Percentiles rank a stretch among this genome's conserved stretches.
phyloP scores from a whole-genome alignment of 164 flowering plant species.

The Akebia trifoliata region DNA sequence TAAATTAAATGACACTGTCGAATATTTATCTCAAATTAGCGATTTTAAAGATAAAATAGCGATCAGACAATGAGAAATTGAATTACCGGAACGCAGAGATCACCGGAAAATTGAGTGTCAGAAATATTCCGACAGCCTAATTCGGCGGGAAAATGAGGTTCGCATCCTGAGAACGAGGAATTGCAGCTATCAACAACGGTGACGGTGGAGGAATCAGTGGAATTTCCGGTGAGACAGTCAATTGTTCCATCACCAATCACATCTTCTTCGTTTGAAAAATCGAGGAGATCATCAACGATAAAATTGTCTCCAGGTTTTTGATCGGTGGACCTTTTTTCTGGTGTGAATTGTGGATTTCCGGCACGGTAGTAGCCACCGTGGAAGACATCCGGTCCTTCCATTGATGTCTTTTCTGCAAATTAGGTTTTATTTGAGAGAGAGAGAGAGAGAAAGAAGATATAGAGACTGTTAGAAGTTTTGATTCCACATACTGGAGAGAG shows the following conservation, averaged over 20 bases:
- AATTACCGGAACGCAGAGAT: slow-evolving; percentile 83
- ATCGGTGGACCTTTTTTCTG: slow-evolving; percentile 34
- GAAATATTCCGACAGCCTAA: slow-evolving; percentile 27
- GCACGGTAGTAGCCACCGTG: slow-evolving; percentile 28
- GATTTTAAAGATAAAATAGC: background rate
- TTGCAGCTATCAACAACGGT: slow-evolving; percentile 62
- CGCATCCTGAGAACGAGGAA: slow-evolving; percentile 61
- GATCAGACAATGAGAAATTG: background rate
- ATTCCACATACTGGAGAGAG: too few relatives aligned
- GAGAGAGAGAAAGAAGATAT: slow-evolving; percentile 4
- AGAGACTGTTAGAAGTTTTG: too few relatives aligned
- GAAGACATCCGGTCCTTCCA: slow-evolving; percentile 50
- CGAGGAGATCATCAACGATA: slow-evolving; percentile 75
- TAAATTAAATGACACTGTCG: too few relatives aligned
- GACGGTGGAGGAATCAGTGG: slow-evolving; percentile 54
- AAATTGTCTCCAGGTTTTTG: slow-evolving; percentile 50
- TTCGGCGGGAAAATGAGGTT: slow-evolving; percentile 30
- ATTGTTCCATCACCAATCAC: slow-evolving; percentile 17
- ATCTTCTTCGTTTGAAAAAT: slow-evolving; percentile 67
- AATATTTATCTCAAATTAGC: background rate
- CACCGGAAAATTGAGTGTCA: slow-evolving; percentile 58
- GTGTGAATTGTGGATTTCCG: slow-evolving; percentile 23
- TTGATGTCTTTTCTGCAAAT: slow-evolving; percentile 7
- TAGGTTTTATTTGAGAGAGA: background rate
- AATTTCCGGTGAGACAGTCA: slow-evolving; percentile 25